phyloP scores from a whole-genome alignment of 495 filamentous ascomycete species.

The Chlorociboria aeruginascens region DNA sequence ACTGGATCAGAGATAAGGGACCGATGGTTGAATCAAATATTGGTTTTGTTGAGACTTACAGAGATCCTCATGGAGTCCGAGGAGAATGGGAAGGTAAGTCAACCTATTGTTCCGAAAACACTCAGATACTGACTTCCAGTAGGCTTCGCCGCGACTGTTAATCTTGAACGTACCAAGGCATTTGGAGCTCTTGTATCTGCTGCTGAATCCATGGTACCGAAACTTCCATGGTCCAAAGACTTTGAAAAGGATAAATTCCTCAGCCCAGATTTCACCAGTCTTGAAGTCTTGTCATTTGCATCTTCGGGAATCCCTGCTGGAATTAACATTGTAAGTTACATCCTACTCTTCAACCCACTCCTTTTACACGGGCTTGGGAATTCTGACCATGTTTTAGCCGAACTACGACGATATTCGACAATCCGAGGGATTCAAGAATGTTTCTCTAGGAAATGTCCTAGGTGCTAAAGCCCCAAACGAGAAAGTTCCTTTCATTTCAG shows the following conservation, averaged over 20 bases:
- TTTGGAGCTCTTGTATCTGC: constrained; percentile 75
- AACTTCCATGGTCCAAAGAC: constrained; percentile 74
- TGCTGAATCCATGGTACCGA: constrained; percentile 72
- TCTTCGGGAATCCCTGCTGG: constrained; percentile 78
- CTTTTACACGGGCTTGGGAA: constrained; percentile 32
- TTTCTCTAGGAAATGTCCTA: constrained; percentile 81
- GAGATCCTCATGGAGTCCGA: constrained; percentile 82
- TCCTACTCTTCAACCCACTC: neutral
- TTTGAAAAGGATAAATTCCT: constrained; percentile 95
- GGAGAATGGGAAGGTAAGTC: constrained; percentile 80
- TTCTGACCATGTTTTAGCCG: constrained; percentile 33
- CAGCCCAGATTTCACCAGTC: constrained; percentile 85
- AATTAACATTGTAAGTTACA: constrained; percentile 36
- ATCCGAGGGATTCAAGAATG: constrained; percentile 95
- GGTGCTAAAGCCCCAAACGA: constrained; percentile 84
- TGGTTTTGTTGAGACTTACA: constrained; percentile 93
- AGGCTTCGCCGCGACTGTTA: constrained; percentile 40
- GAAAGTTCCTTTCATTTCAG: constrained; percentile 74
- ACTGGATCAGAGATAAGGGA: constrained; percentile 87
- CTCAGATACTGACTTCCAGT: neutral
- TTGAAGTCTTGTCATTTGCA: constrained; percentile 58
- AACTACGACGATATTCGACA: constrained; percentile 95
- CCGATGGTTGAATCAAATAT: constrained; percentile 85
- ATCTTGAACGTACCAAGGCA: constrained; percentile 78
- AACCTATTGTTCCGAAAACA: neutral